phyloP scores from a whole-genome alignment of 495 filamentous ascomycete genomes.

The Cercophora samala region DNA sequence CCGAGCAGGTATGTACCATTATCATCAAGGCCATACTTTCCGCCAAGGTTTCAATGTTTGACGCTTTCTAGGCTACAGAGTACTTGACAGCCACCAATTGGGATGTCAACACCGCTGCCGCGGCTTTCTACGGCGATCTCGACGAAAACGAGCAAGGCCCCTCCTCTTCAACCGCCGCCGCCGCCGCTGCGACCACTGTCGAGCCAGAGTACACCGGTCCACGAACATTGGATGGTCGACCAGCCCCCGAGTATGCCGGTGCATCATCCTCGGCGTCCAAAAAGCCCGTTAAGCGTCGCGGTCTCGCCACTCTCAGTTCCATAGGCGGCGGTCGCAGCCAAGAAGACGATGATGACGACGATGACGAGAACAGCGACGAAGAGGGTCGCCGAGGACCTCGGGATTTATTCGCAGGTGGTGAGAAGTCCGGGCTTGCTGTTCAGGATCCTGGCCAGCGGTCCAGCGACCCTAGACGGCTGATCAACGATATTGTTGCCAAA shows the following conservation, averaged over 20 bases:
- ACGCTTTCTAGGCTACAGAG: slow-evolving; percentile 59
- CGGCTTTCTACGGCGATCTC: slow-evolving; percentile 66
- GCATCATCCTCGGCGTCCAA: slow-evolving; percentile 38
- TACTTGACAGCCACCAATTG: slow-evolving; percentile 66
- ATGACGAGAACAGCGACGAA: slow-evolving; percentile 59
- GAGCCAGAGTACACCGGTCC: slow-evolving; percentile 50
- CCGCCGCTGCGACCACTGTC: slow-evolving; percentile 20
- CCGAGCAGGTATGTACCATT: slow-evolving; percentile 56
- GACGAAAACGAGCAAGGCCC: slow-evolving; percentile 51
- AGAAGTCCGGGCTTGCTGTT: slow-evolving; percentile 94
- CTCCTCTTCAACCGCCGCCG: slow-evolving; percentile 11
- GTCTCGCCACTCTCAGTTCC: slow-evolving; percentile 57
- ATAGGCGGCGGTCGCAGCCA: slow-evolving; percentile 50
- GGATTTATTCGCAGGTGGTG: slow-evolving; percentile 90
- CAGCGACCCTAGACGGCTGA: slow-evolving; percentile 61
- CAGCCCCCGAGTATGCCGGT: slow-evolving; percentile 43
- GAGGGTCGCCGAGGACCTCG: slow-evolving; percentile 62
- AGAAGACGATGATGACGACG: slow-evolving; percentile 55
- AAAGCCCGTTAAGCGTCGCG: slow-evolving; percentile 46
- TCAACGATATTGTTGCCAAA: slow-evolving; percentile 76
- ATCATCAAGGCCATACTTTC: neutral
- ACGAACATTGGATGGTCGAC: slow-evolving; percentile 54
- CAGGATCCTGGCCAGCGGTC: slow-evolving; percentile 67
- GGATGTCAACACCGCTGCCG: slow-evolving; percentile 64
- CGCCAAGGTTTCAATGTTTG: neutral